Evolutionary conservation across 2,329 filamentous ascomycete genomes (phyloP).

Genomic region (Sporothrix variecibatus): DNA sequence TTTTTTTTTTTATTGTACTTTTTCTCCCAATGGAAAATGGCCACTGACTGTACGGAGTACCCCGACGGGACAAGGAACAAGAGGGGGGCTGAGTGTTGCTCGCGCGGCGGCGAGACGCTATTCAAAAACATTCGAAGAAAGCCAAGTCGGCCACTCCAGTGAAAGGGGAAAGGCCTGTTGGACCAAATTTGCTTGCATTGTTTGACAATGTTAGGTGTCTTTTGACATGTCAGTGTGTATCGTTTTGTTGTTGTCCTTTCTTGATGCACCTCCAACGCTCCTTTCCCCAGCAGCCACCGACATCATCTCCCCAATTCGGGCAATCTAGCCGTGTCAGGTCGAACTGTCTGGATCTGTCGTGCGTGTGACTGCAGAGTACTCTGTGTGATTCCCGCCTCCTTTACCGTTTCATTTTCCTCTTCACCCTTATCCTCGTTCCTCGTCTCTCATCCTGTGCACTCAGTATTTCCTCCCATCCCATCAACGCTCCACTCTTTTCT

Average conservation of each 20-base stretch:
- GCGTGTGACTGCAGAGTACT: not conserved
- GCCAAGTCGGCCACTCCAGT: not conserved
- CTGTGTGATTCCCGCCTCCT: not conserved
- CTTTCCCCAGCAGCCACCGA: not conserved
- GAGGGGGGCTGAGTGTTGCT: slow-evolving; percentile 4
- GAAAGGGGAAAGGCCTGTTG: not conserved
- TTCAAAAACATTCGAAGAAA: not conserved
- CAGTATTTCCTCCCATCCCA: not conserved
- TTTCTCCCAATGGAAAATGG: not conserved
- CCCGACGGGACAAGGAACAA: not conserved
- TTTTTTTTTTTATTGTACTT: not conserved
- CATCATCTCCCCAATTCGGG: not conserved
- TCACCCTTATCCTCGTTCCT: not conserved
- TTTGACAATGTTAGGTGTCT: not conserved
- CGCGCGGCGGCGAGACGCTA: slow-evolving; percentile 2
- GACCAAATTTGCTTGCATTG: not conserved
- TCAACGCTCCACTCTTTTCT: not conserved
- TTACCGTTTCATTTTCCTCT: not conserved
- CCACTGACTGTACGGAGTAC: not conserved
- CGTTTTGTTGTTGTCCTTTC: not conserved
- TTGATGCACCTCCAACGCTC: not conserved
- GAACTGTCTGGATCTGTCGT: not conserved
- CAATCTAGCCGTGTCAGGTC: not conserved
- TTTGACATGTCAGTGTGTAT: not conserved
- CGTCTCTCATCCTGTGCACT: not conserved